Conservation (phyloP, 2,329 filamentous ascomycete genomes). For the Cucurbitaria berberidis region DNA sequence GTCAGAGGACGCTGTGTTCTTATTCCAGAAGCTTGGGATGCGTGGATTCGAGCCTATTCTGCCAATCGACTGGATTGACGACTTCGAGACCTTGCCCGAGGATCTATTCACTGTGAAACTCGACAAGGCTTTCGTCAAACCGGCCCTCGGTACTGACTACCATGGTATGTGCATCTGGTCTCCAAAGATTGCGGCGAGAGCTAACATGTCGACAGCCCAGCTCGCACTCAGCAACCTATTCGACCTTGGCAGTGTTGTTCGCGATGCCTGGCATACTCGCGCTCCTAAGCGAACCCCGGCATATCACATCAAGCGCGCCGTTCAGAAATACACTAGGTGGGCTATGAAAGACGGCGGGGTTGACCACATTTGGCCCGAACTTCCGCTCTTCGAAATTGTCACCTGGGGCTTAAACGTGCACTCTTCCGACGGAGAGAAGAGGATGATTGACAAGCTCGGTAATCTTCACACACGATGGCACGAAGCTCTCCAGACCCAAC, state of each 20-base stretch:
- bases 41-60: slow-evolving; percentile 64
- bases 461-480: slow-evolving; percentile 53
- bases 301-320: slow-evolving; percentile 49
- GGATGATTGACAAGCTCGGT: slow-evolving; percentile 53
- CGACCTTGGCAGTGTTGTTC: slow-evolving; percentile 57
- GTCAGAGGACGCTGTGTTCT: slow-evolving; percentile 58
- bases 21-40: slow-evolving; percentile 61
- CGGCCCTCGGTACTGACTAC: slow-evolving; percentile 53
- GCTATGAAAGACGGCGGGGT: slow-evolving; percentile 58
- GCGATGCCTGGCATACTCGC: slow-evolving; percentile 55
- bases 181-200: neutral
- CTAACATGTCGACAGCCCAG: slow-evolving; percentile 50
- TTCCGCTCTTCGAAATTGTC: slow-evolving; percentile 56
- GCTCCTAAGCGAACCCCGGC: slow-evolving; percentile 45
- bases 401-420: slow-evolving; percentile 49
- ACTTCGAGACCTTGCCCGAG: slow-evolving; percentile 61
- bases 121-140: slow-evolving; percentile 55
- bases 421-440: slow-evolving; percentile 49
- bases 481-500: slow-evolving; percentile 40
- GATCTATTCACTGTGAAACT: slow-evolving; percentile 56
- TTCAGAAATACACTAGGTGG: slow-evolving; percentile 61
- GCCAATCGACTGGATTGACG: slow-evolving; percentile 58
- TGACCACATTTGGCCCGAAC: slow-evolving; percentile 39
- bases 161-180: slow-evolving; percentile 45
- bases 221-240: slow-evolving; percentile 59